Evolutionary conservation across 2,329 filamentous ascomycete genomes (phyloP), one percentile per base, ranked within the genome.

Genomic region (Colletotrichum chlorophyti): DNA sequence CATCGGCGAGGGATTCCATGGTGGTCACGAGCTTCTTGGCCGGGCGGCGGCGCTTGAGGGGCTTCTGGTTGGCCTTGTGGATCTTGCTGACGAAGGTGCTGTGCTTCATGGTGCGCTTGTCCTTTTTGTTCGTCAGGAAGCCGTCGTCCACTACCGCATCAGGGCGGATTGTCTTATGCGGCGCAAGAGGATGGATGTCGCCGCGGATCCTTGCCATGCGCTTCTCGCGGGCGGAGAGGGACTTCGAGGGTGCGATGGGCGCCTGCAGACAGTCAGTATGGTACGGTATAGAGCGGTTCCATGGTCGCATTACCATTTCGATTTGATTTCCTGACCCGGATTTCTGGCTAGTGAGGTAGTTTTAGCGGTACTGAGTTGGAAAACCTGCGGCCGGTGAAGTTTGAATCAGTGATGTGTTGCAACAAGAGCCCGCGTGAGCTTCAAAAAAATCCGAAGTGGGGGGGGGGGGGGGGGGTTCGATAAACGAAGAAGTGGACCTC

Each of bases 21-120:
- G 86, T 90, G 2, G 91, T 81, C 40, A 88, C 84, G 38, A 97
- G 85, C 73, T 96, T 95, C 73, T 93, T 93, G 61, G 80, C 83
- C 0, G 91, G 87, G 5, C 89, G 76, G 64, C 90, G 80, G 7
- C 87, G 83, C 72, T 89, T 88, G n/a, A 81, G 77, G 8, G 81
- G 72, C 69, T 82, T 86, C 51, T 72, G 72, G 50, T 73, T 66
- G 58, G 77, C 65, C 65, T 67, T 68, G 64, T 69, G 6, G 66
- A 97, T 90, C 63, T 88, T 90, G 17, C 86, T 88, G 24, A 96
- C 79, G 64, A 98, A 92, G 12, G 87, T 77, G 0, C 90, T 89
- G 79, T 91, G 91, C 70, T 93, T 93, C 66, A 96, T 91, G 29
- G 82, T 78, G 21, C 89, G 90, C 78, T 94, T 96, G 78, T 96